A percentile compares a stretch with the other conserved stretches of the same genome.
These are phyloP conservation scores for Drechslerella dactyloides DNA, from an alignment of 2,329 filamentous ascomycete genomes.

Conservation along the genomic window DNA sequence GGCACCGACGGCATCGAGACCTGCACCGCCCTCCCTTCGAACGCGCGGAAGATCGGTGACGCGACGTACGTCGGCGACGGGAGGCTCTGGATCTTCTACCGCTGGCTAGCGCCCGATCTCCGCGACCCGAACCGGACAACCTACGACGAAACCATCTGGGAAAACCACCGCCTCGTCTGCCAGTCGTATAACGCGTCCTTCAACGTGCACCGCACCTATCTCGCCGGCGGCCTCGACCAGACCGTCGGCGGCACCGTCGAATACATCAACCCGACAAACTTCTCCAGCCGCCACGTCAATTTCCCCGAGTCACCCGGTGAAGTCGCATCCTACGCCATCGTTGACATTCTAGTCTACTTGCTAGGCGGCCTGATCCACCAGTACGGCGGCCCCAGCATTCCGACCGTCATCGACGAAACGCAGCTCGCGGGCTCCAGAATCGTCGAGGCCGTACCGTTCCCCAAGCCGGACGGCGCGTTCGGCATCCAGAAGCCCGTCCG, in stretches of 20 bases:
- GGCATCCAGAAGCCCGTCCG: slow-evolving; percentile 65
- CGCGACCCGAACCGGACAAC: slow-evolving; percentile 6
- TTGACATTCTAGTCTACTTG: slow-evolving; percentile 14
- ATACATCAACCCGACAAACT: slow-evolving; percentile 16
- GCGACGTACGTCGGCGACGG: slow-evolving; percentile 3
- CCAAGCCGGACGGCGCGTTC: slow-evolving; percentile 60
- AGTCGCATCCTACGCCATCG: slow-evolving; percentile 8
- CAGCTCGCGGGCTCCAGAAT: slow-evolving; percentile 9
- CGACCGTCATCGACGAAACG: neutral
- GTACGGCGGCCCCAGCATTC: slow-evolving; percentile 3
- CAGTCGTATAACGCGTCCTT: slow-evolving; percentile 12
- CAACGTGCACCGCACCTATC: slow-evolving; percentile 12
- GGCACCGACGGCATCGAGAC: too few relatives aligned
- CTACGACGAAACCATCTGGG: slow-evolving; percentile 10
- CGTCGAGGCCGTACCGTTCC: slow-evolving; percentile 16
- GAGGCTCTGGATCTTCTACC: slow-evolving; percentile 13
- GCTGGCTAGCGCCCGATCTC: slow-evolving; percentile 10
- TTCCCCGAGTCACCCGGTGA: slow-evolving; percentile 9
- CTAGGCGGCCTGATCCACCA: slow-evolving; percentile 2
- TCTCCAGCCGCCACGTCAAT: neutral
- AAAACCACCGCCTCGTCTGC: slow-evolving; percentile 15
- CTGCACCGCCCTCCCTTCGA: too few relatives aligned
- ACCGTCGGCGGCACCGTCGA: slow-evolving; percentile 3
- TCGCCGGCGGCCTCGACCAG: slow-evolving; percentile 8
- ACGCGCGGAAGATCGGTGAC: too few relatives aligned